phyloP scores from a whole-genome alignment of 2,329 filamentous ascomycete genomes.

The Aphanocladium album region DNA sequence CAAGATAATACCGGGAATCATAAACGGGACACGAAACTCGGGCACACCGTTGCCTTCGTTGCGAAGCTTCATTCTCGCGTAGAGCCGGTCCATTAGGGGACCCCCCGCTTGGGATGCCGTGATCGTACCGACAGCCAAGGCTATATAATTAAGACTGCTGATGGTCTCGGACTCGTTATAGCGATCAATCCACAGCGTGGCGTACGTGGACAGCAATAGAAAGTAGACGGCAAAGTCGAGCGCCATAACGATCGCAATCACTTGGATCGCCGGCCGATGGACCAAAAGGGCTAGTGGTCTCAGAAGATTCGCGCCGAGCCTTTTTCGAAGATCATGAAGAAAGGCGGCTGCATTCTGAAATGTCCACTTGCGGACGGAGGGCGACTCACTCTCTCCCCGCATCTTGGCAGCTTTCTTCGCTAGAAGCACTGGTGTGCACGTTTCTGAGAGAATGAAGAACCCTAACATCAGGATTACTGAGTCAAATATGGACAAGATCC shows the following conservation, averaged over 20 bases:
- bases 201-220: conserved; percentile 48
- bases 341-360: background rate
- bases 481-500: conserved; percentile 55
- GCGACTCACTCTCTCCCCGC: background rate
- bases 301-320: background rate
- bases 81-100: conserved; percentile 33
- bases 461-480: conserved; percentile 49
- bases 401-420: background rate
- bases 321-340: background rate
- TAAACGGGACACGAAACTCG: conserved; percentile 45
- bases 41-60: conserved; percentile 24
- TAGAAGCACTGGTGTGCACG: conserved; percentile 60
- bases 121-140: conserved; percentile 39
- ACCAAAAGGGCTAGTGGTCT: conserved; percentile 29
- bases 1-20: conserved; percentile 47
- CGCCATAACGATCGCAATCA: conserved; percentile 40
- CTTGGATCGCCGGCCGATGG: conserved; percentile 41
- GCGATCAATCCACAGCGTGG: conserved; percentile 39
- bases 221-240: conserved; percentile 47
- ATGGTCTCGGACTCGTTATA: conserved; percentile 41
- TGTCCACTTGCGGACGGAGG: background rate
- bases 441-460: conserved; percentile 48
- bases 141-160: conserved; percentile 46
- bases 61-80: conserved; percentile 18
- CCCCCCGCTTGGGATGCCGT: conserved; percentile 32